A percentile compares a stretch with the other conserved stretches of the same genome.
phyloP scores from a whole-genome alignment of 2,329 filamentous ascomycete genomes.

The Aspergillus sp. region DNA sequence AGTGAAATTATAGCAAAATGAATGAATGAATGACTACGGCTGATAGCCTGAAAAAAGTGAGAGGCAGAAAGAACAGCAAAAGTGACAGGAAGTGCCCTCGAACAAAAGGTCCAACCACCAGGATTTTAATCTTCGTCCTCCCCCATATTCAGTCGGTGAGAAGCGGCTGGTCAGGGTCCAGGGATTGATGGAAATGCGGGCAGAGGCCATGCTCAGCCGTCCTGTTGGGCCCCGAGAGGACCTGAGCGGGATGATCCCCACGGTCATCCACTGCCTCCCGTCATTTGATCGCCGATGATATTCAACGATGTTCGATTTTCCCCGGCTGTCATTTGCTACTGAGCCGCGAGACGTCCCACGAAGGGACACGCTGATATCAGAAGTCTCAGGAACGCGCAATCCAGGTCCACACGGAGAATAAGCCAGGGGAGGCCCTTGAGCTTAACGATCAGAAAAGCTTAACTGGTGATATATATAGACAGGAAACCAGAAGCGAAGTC shows the following conservation, averaged over 20 bases:
- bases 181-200: slow-evolving; percentile 2
- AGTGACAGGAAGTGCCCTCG: background rate
- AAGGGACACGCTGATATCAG: slow-evolving; percentile 17
- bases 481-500: background rate
- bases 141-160: background rate
- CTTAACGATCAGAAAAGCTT: slow-evolving; percentile 14
- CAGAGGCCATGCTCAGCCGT: slow-evolving; percentile 6
- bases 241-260: slow-evolving; percentile 5
- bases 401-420: slow-evolving; percentile 16
- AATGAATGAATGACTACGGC: background rate
- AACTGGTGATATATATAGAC: slow-evolving; percentile 15
- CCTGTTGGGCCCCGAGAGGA: slow-evolving; percentile 1
- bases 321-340: slow-evolving; percentile 12
- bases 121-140: background rate
- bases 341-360: background rate
- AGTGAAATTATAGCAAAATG: slow-evolving; percentile 4
- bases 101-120: background rate
- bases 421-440: slow-evolving; percentile 9
- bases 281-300: slow-evolving; percentile 17
- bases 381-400: slow-evolving; percentile 20
- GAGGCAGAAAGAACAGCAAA: background rate
- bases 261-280: slow-evolving; percentile 11
- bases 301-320: slow-evolving; percentile 12
- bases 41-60: background rate
- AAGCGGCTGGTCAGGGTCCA: slow-evolving; percentile 4